Base-by-base conservation (phyloP, 2,329 filamentous ascomycete species). In the Zalaria obscura region DNA sequence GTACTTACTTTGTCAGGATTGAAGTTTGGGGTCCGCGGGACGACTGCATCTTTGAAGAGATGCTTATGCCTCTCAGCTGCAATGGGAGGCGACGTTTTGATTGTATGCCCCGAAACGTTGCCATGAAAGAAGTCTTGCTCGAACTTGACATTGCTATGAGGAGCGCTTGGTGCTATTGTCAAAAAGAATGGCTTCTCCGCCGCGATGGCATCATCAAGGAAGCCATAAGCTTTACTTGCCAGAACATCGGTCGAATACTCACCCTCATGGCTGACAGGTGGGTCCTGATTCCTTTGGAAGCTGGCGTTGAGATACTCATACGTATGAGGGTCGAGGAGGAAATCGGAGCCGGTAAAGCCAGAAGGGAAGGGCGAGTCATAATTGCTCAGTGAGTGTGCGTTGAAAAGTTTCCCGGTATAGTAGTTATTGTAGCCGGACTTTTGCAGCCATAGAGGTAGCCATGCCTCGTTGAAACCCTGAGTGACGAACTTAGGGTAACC, bases 341-440 rank as follows among this genome's bases (percentile, higher is more conserved):
- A 56, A 25, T 57, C 59, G 1, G 70, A 74, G 5, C 65, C 67
- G 8, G 67, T 80, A 65, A 75, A 83, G 1, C 78, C 78, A 1
- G 64, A 66, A 0, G 72, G 66, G 35, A 61, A 67, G 0, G 78
- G 72, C 3, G 65, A 61, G 51, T 79, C 61, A 52, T 81, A 84
- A 44, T 80, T 83, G 0, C 66, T 52, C 2, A 72, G 63, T 0
- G 64, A 72, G 40, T 83, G 78, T 0, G 69, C 65, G 48, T 85
- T 85, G 60, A 80, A 79, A 4, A 83, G 63, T 53, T 86, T 85
- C n/a, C 78, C 81, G 0, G 73, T 11, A 50, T 84, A 85, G 52
- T 81, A 83, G 0, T 80, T 83, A 48, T 75, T 73, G 53, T 84
- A 84, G 0, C 78, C 79, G 0, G 72, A 73, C 3, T 71, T 56